phyloP scores from a whole-genome alignment of 2,329 filamentous ascomycete species.

The Fusarium pseudoanthophilum region DNA sequence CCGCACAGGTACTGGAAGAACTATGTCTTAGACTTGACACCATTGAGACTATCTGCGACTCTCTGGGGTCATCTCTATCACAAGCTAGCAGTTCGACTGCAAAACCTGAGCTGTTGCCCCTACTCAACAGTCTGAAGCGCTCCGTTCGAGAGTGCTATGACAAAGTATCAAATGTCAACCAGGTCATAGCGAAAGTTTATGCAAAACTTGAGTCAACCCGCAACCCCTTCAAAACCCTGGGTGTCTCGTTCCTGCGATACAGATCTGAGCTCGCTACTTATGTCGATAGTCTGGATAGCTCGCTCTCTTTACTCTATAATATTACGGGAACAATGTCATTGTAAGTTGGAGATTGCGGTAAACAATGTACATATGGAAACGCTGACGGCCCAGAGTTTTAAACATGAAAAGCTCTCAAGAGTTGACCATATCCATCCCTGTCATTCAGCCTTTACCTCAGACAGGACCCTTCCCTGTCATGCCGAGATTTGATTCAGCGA shows the following conservation, averaged over 20 bases:
- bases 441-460: neutral
- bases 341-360: neutral
- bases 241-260: neutral
- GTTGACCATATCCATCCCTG: neutral
- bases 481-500: neutral
- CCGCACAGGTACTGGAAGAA: neutral
- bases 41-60: constrained; percentile 3
- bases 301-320: neutral
- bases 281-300: neutral
- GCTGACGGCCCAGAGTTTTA: neutral
- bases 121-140: neutral
- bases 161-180: neutral
- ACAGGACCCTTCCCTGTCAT: neutral
- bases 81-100: neutral
- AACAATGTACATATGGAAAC: neutral
- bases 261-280: neutral
- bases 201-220: neutral
- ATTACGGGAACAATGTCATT: neutral
- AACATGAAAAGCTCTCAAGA: neutral
- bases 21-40: neutral
- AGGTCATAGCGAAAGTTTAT: neutral
- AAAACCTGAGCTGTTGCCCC: rapidly evolving
- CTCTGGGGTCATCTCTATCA: neutral
- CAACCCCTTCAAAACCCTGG: neutral
- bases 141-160: neutral